Evolutionary conservation across 2,329 filamentous ascomycete species (phyloP), one percentile per base, ranked within the genome.

Genomic region (Albophoma yamanashiensis): DNA sequence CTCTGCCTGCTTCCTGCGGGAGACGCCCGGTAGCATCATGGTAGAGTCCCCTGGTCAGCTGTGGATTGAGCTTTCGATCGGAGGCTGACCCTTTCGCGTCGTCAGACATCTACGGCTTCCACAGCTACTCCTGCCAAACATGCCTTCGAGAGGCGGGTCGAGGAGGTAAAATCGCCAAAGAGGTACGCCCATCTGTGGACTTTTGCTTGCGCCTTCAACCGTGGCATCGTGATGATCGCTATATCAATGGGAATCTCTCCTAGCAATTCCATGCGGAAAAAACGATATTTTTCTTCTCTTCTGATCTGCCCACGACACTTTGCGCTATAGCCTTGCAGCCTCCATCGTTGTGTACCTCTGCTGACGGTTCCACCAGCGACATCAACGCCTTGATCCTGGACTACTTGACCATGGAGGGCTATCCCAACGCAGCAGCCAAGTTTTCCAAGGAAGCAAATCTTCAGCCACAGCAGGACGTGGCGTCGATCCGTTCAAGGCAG

Each of bases 171-270:
- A 71, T 86, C 91, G 56, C 89, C 89, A 40, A 99, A 97, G 77
- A 91, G 87, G 94, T 96, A 87, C 77, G 88, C 82, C 7, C 12
- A 31, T 60, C 22, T 36, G 34, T 25, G 45, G 27, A 17, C 27
- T 15, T 52, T 38, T 31, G 38, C 12, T 56, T 60, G 56, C 62
- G 36, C 40, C 25, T 58, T 58, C 55, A 42, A 27, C n/a, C 36
- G 34, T 15, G 56, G 64, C 66, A 65, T 78, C 68, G 79, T 85
- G 81, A 96, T 96, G 92, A 95, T 90, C 80, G 82, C 78, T 78
- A 82, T 87, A 87, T 90, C 88, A 95, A 96, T 99, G 94, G 94
- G 94, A 99, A 99, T 99, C 94, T 99, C 95, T 99, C 94, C 89
- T 91, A 97, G 90, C 83, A 56, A 85, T 79, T 78, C 74, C 76